phyloP scores from a whole-genome alignment of 495 filamentous ascomycete genomes.

The Aspergillus panamensis region DNA sequence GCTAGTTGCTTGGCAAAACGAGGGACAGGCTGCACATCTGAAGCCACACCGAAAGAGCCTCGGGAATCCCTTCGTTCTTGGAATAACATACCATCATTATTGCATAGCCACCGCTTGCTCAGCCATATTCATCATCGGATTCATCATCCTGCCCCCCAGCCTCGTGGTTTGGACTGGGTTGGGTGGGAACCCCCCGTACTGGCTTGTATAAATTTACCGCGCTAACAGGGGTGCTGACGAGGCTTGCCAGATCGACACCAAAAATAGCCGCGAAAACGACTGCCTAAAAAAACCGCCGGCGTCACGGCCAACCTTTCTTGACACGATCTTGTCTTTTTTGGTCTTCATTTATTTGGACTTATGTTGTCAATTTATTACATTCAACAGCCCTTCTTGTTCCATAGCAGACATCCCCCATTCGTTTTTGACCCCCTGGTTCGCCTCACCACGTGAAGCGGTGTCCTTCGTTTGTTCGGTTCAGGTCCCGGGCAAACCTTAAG shows the following conservation, averaged over 20 bases:
- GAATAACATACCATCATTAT: not conserved
- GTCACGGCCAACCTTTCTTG: slow-evolving; percentile 2
- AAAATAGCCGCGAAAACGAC: slow-evolving; percentile 17
- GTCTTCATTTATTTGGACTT: not conserved
- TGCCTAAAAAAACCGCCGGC: slow-evolving; percentile 16
- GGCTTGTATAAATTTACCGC: not conserved
- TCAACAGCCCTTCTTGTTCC: not conserved
- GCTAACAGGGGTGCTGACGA: slow-evolving; percentile 17
- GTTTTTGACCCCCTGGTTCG: no score
- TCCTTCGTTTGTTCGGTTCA: slow-evolving; percentile 13
- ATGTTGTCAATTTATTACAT: not conserved
- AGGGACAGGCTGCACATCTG: no score
- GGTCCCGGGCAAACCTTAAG: slow-evolving; percentile 8
- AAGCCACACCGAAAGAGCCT: no score
- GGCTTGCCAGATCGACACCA: slow-evolving; percentile 15
- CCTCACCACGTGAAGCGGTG: slow-evolving; percentile 4
- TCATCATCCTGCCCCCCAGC: not conserved
- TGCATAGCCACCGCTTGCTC: slow-evolving; percentile 11
- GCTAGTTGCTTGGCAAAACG: no score
- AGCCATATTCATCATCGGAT: slow-evolving; percentile 8
- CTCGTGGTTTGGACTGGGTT: not conserved
- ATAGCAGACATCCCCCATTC: not conserved
- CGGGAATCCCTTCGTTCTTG: no score
- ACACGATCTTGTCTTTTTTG: not conserved
- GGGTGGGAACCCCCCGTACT: not conserved